Conservation (phyloP, 441 rosid species). For the Mallotus japonicus region DNA sequence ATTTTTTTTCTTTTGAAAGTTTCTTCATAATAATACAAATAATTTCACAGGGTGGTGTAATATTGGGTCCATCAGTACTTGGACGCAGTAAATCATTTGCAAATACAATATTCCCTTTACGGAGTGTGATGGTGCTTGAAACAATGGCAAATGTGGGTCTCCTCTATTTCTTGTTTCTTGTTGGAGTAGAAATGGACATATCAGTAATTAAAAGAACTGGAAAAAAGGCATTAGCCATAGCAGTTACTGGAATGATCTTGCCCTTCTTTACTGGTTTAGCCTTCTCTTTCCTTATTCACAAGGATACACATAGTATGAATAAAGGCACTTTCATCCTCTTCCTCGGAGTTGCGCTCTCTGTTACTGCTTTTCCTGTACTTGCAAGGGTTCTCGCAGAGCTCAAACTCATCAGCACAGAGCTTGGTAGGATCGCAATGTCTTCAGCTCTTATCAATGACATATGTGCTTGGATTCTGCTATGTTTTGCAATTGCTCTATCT, state of each 20-base stretch:
- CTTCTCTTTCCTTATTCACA: slow-evolving; percentile 51
- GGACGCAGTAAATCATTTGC: slow-evolving; percentile 48
- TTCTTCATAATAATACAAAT: background rate
- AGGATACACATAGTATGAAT: background rate
- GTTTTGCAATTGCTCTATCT: slow-evolving; percentile 77
- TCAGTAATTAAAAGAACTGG: slow-evolving; percentile 63
- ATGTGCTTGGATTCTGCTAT: slow-evolving; percentile 83
- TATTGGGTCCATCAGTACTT: slow-evolving; percentile 81
- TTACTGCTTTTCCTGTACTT: slow-evolving; percentile 92
- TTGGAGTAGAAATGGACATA: slow-evolving; percentile 95
- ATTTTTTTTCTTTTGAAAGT: background rate
- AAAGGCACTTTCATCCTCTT: slow-evolving; percentile 69
- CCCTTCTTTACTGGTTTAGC: slow-evolving; percentile 65
- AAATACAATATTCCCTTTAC: slow-evolving; percentile 56
- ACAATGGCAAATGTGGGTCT: slow-evolving; percentile 97
- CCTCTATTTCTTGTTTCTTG: slow-evolving; percentile 80
- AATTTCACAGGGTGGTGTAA: slow-evolving; percentile 68
- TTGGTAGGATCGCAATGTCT: slow-evolving; percentile 87
- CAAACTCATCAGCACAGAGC: slow-evolving; percentile 77
- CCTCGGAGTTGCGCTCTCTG: slow-evolving; percentile 88
- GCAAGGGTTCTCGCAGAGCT: slow-evolving; percentile 91
- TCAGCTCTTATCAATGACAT: slow-evolving; percentile 90
- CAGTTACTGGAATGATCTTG: slow-evolving; percentile 73
- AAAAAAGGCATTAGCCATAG: slow-evolving; percentile 56
- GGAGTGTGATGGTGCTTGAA: slow-evolving; percentile 97